Conservation (phyloP, 1,139 yeast genomes). For the Debaryomyces udenii region DNA sequence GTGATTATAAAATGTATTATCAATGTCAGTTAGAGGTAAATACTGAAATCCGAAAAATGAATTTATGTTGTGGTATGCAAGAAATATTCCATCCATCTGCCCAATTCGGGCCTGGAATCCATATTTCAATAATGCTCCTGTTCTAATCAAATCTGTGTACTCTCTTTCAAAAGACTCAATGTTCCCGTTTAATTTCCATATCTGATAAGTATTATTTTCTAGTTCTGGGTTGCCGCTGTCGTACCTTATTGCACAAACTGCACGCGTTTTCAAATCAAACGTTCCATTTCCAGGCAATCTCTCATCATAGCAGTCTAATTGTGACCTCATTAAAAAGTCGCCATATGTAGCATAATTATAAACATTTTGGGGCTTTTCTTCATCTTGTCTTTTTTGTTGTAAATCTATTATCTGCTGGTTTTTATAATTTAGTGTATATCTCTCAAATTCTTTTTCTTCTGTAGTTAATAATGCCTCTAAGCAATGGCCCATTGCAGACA, state of each 20-base stretch:
- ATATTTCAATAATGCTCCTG: conserved; percentile 78
- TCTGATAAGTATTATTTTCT: conserved; percentile 63
- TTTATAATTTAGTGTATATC: conserved; percentile 24
- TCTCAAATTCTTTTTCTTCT: conserved; percentile 49
- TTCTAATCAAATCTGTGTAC: conserved; percentile 69
- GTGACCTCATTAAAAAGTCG: conserved; percentile 81
- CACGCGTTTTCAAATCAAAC: conserved; percentile 90
- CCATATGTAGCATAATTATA: conserved; percentile 78
- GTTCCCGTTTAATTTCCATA: conserved; percentile 60
- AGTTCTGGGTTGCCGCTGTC: conserved; percentile 67
- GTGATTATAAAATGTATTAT: conserved; percentile 41
- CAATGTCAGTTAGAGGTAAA: conserved; percentile 73
- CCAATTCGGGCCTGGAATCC: conserved; percentile 92
- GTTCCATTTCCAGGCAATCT: conserved; percentile 88
- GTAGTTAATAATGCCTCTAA: conserved; percentile 75
- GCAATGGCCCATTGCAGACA: conserved; percentile 79
- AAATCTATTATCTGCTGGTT: conserved; percentile 8
- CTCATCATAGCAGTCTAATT: conserved; percentile 79
- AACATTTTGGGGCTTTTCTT: conserved; percentile 24
- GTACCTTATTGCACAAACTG: conserved; percentile 82
- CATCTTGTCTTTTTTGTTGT: conserved; percentile 13
- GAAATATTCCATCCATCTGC: conserved; percentile 93
- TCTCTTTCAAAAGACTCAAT: conserved; percentile 84
- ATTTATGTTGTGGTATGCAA: conserved; percentile 85
- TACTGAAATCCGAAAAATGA: conserved; percentile 90